phyloP scores from a whole-genome alignment of 1,284 basidiomycete species.

The Rhodotorula sp. region DNA sequence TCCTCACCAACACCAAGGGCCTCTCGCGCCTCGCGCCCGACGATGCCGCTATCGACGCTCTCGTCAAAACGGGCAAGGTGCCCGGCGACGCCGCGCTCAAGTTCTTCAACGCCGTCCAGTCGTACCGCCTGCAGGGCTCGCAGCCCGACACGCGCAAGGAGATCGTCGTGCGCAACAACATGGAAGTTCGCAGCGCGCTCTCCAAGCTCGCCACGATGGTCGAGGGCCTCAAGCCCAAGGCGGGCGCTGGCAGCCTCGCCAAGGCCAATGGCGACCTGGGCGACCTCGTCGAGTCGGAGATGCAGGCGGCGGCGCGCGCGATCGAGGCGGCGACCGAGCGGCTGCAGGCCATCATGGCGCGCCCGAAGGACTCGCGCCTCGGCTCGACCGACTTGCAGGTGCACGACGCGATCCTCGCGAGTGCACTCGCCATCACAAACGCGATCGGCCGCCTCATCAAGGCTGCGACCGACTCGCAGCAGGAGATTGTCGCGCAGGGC shows the following conservation, averaged over 20 bases:
- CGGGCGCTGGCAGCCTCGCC: slow-evolving; percentile 64
- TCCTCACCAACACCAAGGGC: slow-evolving; percentile 90
- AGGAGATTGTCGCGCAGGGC: slow-evolving; percentile 96
- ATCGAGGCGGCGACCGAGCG: slow-evolving; percentile 92
- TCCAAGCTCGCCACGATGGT: slow-evolving; percentile 82
- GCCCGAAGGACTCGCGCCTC: slow-evolving; percentile 81
- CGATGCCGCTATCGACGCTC: slow-evolving; percentile 88
- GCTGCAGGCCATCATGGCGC: slow-evolving; percentile 83
- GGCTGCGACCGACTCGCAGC: slow-evolving; percentile 94
- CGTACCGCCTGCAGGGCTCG: slow-evolving; percentile 71
- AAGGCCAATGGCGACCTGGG: slow-evolving; percentile 91
- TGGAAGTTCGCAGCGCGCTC: slow-evolving; percentile 77
- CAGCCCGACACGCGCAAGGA: slow-evolving; percentile 71
- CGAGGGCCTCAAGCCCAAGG: slow-evolving; percentile 82
- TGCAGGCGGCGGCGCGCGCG: slow-evolving; percentile 87
- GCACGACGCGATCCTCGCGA: slow-evolving; percentile 93
- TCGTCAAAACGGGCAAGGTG: slow-evolving; percentile 78
- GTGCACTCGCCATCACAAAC: slow-evolving; percentile 89
- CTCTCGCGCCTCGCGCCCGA: slow-evolving; percentile 87
- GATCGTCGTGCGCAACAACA: slow-evolving; percentile 85
- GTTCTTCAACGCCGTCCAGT: slow-evolving; percentile 94
- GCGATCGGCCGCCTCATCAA: slow-evolving; percentile 93
- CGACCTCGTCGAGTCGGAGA: slow-evolving; percentile 94
- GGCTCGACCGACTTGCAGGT: slow-evolving; percentile 91
- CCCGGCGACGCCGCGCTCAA: slow-evolving; percentile 85